A percentile compares a stretch with the other conserved stretches of the same genome.
Evolutionary conservation across 306 rosid genomes (phyloP).

Genomic region (Abrus pulchellus): DNA sequence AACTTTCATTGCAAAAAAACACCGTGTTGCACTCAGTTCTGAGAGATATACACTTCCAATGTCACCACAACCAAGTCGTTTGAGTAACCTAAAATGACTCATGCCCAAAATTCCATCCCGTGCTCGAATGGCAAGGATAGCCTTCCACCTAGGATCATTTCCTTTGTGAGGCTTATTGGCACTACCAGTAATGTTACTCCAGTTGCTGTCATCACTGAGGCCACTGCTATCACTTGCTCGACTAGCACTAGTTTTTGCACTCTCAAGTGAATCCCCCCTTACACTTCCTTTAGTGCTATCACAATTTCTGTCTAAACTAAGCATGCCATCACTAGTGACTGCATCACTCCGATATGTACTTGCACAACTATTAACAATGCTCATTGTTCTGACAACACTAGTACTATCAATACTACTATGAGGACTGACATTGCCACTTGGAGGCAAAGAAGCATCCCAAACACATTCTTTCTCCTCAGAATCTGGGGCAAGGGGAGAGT

Average conservation of each 20-base stretch:
- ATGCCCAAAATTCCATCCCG: constrained; percentile 87
- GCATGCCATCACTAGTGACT: constrained; percentile 84
- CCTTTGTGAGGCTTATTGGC: constrained; percentile 96
- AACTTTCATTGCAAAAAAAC: constrained; percentile 94
- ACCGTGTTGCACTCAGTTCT: constrained; percentile 90
- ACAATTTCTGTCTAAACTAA: constrained; percentile 79
- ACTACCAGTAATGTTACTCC: constrained; percentile 92
- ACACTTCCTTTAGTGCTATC: constrained; percentile 82
- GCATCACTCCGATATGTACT: constrained; percentile 83
- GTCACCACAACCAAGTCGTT: constrained; percentile 94
- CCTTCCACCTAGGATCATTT: constrained; percentile 96
- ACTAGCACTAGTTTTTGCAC: constrained; percentile 89
- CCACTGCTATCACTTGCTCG: constrained; percentile 97
- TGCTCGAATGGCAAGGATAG: constrained; percentile 84
- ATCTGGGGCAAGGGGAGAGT: constrained; percentile 61
- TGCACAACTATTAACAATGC: constrained; percentile 83
- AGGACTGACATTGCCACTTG: constrained; percentile 96
- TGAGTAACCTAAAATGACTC: constrained; percentile 91
- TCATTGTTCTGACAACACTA: constrained; percentile 88
- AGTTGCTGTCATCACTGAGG: constrained; percentile 89
- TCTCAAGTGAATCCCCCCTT: constrained; percentile 89
- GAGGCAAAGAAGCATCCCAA: constrained; percentile 98
- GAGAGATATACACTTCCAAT: constrained; percentile 97
- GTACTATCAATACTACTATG: constrained; percentile 84
- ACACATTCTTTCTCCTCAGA: constrained; percentile 88